Base-by-base conservation (phyloP, 2,329 filamentous ascomycete species). In the Pseudogymnoascus sp. region DNA sequence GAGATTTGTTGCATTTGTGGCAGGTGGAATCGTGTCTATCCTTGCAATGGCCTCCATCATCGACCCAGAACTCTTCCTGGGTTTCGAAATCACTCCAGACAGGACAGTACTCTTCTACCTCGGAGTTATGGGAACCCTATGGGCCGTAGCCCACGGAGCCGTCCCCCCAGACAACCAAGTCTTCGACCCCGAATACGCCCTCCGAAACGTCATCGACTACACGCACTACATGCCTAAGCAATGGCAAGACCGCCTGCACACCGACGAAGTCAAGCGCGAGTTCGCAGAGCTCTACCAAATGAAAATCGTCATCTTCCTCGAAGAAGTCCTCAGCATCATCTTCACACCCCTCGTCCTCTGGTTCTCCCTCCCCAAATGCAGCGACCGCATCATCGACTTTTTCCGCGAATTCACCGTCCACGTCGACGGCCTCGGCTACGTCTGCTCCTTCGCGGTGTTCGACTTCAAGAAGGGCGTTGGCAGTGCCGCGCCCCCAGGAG, bases 331-430 rank as follows among this genome's bases (percentile, higher is more conserved):
- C 63, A 93, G 92, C 69, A 95, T 99, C 71, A 83, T 97, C 60
- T 87, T 96, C 62, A 96, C 93, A 0, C 94, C 94, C 0, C 86
- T 96, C 68, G 83, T 99, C 41, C 81, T 99, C 11, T 89, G 92
- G 76, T 88, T 90, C 70, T 92, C 90, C 64, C 80, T 97, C 34
- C 91, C 92, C 0, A 88, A 86, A 67, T 95, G 90, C 73, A 93
- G 89, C 71, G 93, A 97, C 67, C 90, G 92, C 62, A 88, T 99
- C 65, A 87, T 97, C 62, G 94, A 99, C 74, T 99, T 99, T 74
- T 97, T 99, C 78, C 87, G 94, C 38, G 94, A 99, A 71, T 97
- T 97, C 67, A 97, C 94, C 0, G 86, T 99, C 20, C 92, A 99
- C 67, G 93, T 99, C 14, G 94, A 99, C 70, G 94, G 94, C 0